Base-by-base conservation (phyloP, 2,329 filamentous ascomycete genomes). In the Xenoacremonium recifei region DNA sequence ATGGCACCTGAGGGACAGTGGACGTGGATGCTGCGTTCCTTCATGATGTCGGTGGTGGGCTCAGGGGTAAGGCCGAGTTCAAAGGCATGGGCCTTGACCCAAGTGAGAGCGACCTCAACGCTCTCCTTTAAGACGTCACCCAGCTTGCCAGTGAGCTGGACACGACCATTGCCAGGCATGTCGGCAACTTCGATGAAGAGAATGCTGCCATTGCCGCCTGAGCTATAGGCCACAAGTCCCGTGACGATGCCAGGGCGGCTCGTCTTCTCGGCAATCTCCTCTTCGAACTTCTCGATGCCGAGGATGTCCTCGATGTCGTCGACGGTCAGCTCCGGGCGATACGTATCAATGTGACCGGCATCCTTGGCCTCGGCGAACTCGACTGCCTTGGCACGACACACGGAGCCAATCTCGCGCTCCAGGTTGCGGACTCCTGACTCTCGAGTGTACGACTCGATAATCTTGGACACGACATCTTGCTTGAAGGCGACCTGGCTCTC, bases 151-250 rank as follows among this genome's bases (percentile, higher is more conserved):
- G 93, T 99, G 19, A 99, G 82, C 68, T 97, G 93, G 25, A 99
- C 89, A 39, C 86, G 84, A 23, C 93, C 93, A 42, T 81, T 85
- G 32, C 93, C 93, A 1, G 93, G 93, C 90, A 97, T 97, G 61
- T 96, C 91, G 10, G 92, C 89, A 33, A 96, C 89, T 68, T 99
- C 93, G 57, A 99, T 99, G 73, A 99, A 99, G 42, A 99, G 77
- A 58, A 99, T 99, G 61, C 87, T 91, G 49, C 93, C 93, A 64
- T 96, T 92, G 35, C 90, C 90, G 37, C 93, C 92, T 4, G 85
- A 87, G 59, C 85, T 89, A 71, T 96, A 99, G 7, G 93, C 93
- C 13, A 99, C 93, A 21, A 99, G 83, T 12, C 93, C 93, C 0
- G 93, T 99, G 27, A 99, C 92, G 42, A 99, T 87, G 42, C 93